phyloP scores from a whole-genome alignment of 352 stramenopile genomes.

The Phytopythium mirpurense region DNA sequence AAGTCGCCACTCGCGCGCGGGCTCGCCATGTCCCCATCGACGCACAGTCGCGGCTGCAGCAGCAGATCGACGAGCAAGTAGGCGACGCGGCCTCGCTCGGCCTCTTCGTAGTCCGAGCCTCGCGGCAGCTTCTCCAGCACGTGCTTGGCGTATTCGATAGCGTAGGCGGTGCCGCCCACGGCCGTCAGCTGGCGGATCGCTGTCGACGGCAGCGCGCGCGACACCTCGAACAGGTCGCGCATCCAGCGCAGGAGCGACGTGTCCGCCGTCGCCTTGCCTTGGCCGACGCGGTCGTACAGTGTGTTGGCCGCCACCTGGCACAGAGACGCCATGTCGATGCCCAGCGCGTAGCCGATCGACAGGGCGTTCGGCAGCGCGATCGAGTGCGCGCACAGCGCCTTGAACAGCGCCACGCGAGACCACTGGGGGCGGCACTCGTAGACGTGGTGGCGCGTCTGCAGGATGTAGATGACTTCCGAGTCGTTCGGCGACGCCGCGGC shows the following conservation, averaged over 20 bases:
- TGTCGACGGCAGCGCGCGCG: constrained; percentile 56
- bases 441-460: constrained; percentile 77
- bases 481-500: constrained; percentile 13
- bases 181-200: constrained; percentile 62
- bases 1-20: background rate
- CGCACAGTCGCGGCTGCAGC: constrained; percentile 51
- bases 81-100: constrained; percentile 46
- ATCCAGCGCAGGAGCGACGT: constrained; percentile 48
- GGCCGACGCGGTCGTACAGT: constrained; percentile 39
- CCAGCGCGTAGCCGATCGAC: constrained; percentile 82
- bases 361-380: constrained; percentile 65
- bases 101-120: constrained; percentile 25
- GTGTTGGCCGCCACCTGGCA: constrained; percentile 83
- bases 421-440: constrained; percentile 85
- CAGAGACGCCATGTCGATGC: constrained; percentile 84
- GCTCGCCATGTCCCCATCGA: constrained; percentile 12
- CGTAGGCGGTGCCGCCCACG: constrained; percentile 41
- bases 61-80: constrained; percentile 51
- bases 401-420: constrained; percentile 78
- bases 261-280: constrained; percentile 19
- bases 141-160: constrained; percentile 57
- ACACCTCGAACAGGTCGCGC: constrained; percentile 70
- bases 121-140: constrained; percentile 32
- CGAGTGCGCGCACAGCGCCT: constrained; percentile 44
- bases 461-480: constrained; percentile 71